Evolutionary conservation across 139 green algal species (phyloP).

Genomic region (Volvox reticuliferus): DNA sequence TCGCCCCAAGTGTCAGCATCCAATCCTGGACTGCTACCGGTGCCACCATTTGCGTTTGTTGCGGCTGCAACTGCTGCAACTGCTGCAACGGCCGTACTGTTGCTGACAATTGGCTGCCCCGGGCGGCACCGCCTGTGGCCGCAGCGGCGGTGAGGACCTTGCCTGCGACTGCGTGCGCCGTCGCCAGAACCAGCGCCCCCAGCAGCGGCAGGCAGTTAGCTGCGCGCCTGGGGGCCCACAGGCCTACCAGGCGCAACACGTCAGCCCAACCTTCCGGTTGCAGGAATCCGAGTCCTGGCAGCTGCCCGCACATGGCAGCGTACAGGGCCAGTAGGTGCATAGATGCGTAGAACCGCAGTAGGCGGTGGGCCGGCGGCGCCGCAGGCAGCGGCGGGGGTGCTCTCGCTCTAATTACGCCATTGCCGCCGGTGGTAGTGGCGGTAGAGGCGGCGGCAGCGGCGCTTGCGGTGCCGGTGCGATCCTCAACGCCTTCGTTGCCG

Average conservation of each 20-base stretch:
- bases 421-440: background rate
- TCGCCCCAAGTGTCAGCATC: background rate
- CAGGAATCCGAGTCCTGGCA: slow-evolving; percentile 44
- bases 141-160: background rate
- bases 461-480: background rate
- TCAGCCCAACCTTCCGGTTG: slow-evolving; percentile 15
- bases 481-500: background rate
- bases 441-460: background rate
- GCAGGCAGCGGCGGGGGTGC: slow-evolving; percentile 15
- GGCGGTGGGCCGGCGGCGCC: slow-evolving; percentile 17
- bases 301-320: slow-evolving; percentile 51
- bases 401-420: too few species aligned
- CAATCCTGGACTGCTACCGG: background rate
- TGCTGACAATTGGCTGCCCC: background rate
- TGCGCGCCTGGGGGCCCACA: background rate
- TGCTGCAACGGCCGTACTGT: background rate
- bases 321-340: slow-evolving; percentile 53
- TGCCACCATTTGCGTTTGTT: background rate
- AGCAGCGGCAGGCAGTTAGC: slow-evolving; percentile 51
- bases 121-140: background rate
- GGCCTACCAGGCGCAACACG: slow-evolving; percentile 37
- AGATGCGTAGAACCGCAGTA: slow-evolving; percentile 34
- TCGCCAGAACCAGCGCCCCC: slow-evolving; percentile 33
- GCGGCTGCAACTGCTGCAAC: background rate
- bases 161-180: slow-evolving; percentile 30